A percentile compares a stretch with the other conserved stretches of the same genome.
Conservation (phyloP, 371 early-diverging fungal species). For the Smittium mucronatum region DNA sequence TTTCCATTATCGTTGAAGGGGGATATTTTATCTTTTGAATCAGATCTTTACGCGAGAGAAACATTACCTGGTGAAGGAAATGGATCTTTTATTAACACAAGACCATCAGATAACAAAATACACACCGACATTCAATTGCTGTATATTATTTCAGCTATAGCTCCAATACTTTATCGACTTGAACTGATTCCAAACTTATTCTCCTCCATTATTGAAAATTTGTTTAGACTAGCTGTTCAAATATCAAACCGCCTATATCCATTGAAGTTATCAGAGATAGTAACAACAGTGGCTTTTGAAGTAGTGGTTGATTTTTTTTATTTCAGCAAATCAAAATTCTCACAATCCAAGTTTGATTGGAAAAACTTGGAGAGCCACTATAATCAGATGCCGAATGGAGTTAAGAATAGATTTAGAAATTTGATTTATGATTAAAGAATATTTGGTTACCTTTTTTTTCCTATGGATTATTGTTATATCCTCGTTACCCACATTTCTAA, state of each 20-base stretch:
- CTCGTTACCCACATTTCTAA: no score
- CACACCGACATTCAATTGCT: slow-evolving; percentile 57
- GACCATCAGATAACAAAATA: slow-evolving; percentile 31
- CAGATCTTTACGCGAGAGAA: neutral
- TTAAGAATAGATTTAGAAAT: neutral
- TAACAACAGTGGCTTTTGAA: slow-evolving; percentile 27
- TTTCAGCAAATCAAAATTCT: slow-evolving; percentile 32
- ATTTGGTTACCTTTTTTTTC: no score
- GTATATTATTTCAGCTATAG: slow-evolving; percentile 56
- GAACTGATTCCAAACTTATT: slow-evolving; percentile 25
- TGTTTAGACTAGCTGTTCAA: slow-evolving; percentile 2
- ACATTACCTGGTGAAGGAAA: slow-evolving; percentile 11
- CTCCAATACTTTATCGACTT: slow-evolving; percentile 59
- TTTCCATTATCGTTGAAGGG: neutral
- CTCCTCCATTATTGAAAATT: neutral
- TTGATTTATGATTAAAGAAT: neutral
- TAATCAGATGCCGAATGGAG: neutral
- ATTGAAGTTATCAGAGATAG: slow-evolving; percentile 11
- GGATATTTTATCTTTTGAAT: neutral
- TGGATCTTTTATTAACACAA: neutral
- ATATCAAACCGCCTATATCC: neutral
- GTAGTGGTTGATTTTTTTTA: slow-evolving; percentile 33
- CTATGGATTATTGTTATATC: no score
- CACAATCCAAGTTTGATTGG: slow-evolving; percentile 22
- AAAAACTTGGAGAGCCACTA: slow-evolving; percentile 14